Base-by-base conservation (phyloP, 2,329 filamentous ascomycete genomes). In the Sclerotinia glacialis region DNA sequence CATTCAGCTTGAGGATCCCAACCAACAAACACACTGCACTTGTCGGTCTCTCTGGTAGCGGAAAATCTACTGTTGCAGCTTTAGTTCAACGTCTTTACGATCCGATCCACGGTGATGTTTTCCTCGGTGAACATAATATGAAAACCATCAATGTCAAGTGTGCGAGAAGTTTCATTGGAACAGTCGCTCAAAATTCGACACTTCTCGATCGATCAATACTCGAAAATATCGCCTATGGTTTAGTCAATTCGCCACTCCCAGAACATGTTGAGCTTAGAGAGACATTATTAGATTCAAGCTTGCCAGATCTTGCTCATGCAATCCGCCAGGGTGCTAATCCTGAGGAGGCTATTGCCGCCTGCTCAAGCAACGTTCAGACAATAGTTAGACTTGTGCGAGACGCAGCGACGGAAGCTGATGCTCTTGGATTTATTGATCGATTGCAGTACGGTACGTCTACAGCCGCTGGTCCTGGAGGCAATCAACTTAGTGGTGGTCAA, bases 61-160 rank as follows among this genome's bases (percentile, higher is more conserved):
- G 83, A 4, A 86, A 86, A 69, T 85, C 83, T 12, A 86, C 83
- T 1, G 77, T 85, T 71, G 82, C 84, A 2, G 82, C 81, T 5
- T 77, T 88, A 4, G 74, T 85, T 0, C 81, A 83, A 47, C 79
- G 87, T 49, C 79, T 88, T 42, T 88, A 89, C 69, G 83, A 86
- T 52, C 37, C 60, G 23, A n/a, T 42, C 21, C 49, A 42, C 26
- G 60, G 60, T 31, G 34, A 63, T 26, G 23, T 63, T 31, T 53
- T 40, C 34, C 28, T 63, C 26, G 49, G 47, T 28, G 60, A 42
- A 16, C 37, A 53, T 16, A 53, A 63, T 9, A 23, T 63, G 23
- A 37, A 42, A 42, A 42, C 6, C 37, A 53, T 63, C 47, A 63
- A 63, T 42, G 49, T 53, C 52, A 49, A 40, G 34, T 52, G 47